Evolutionary conservation across 2,329 filamentous ascomycete species (phyloP).

Genomic region (Bipolaris sorokiniana): DNA sequence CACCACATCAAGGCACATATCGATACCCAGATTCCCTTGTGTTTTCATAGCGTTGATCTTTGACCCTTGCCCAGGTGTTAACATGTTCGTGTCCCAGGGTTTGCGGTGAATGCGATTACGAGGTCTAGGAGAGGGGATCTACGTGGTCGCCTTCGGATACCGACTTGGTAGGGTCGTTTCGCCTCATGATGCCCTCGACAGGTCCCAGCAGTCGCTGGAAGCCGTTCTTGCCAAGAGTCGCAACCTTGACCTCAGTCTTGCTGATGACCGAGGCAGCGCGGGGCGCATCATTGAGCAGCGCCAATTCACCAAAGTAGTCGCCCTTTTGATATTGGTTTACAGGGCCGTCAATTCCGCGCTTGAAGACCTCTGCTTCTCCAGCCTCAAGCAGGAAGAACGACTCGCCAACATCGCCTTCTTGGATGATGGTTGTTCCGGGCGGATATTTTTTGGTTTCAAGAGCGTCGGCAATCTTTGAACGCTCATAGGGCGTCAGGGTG

Average conservation of each 20-base stretch:
- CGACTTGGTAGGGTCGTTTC: slow-evolving; percentile 65
- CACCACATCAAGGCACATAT: slow-evolving; percentile 6
- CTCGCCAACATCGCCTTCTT: slow-evolving; percentile 87
- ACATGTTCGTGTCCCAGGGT: not conserved
- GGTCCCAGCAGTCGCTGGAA: slow-evolving; percentile 93
- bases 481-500: slow-evolving; percentile 86
- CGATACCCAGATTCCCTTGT: slow-evolving; percentile 1
- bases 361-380: slow-evolving; percentile 86
- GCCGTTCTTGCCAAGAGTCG: slow-evolving; percentile 87
- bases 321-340: slow-evolving; percentile 87
- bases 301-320: slow-evolving; percentile 96
- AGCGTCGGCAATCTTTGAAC: slow-evolving; percentile 96
- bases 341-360: slow-evolving; percentile 70
- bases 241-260: slow-evolving; percentile 88
- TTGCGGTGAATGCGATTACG: slow-evolving; percentile 18
- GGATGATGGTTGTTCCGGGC: slow-evolving; percentile 81
- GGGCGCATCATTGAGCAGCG: slow-evolving; percentile 89
- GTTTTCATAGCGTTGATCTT: not conserved
- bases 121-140: slow-evolving; percentile 62
- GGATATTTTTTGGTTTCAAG: slow-evolving; percentile 89
- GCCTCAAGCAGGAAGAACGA: slow-evolving; percentile 90
- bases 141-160: slow-evolving; percentile 55
- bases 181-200: slow-evolving; percentile 91
- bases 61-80: slow-evolving; percentile 1
- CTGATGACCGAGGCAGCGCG: slow-evolving; percentile 88